Evolutionary conservation across 208 protist species (phyloP).

Genomic region (Crithidia thermophila): DNA sequence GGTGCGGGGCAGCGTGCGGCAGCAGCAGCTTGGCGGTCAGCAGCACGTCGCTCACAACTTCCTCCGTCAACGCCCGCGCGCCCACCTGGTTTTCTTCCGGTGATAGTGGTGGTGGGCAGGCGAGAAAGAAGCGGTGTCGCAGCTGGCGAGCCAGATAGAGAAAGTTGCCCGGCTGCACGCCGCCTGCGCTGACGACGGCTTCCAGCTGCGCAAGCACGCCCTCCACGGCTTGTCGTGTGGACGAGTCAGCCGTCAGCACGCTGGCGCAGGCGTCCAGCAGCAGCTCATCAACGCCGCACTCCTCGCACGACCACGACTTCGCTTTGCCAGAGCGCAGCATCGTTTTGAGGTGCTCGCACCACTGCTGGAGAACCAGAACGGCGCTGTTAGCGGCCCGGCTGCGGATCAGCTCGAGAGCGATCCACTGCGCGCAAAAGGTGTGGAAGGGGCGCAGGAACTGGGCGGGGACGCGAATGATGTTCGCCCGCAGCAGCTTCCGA

Average conservation of each 20-base stretch:
- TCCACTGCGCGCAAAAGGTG: slow-evolving; percentile 75
- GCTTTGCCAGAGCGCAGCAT: slow-evolving; percentile 59
- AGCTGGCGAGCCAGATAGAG: slow-evolving; percentile 29
- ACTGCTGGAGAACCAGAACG: slow-evolving; percentile 57
- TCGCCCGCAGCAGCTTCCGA: slow-evolving; percentile 40
- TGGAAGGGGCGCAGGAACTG: slow-evolving; percentile 74
- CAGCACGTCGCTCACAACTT: slow-evolving; percentile 19
- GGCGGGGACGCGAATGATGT: slow-evolving; percentile 19
- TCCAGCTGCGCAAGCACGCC: slow-evolving; percentile 42
- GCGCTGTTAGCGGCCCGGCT: slow-evolving; percentile 44
- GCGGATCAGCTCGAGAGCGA: slow-evolving; percentile 69
- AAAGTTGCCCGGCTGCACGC: slow-evolving; percentile 21
- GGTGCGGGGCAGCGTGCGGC: slow-evolving; percentile 29
- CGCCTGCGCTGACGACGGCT: slow-evolving; percentile 9
- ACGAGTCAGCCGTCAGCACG: slow-evolving; percentile 43
- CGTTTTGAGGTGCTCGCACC: slow-evolving; percentile 82
- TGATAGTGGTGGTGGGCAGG: background rate
- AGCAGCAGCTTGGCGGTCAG: slow-evolving; percentile 35
- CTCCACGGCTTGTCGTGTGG: slow-evolving; percentile 25
- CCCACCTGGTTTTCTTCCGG: too few relatives aligned
- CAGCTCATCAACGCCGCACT: slow-evolving; percentile 76
- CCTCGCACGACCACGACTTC: slow-evolving; percentile 53
- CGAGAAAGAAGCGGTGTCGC: slow-evolving; percentile 36
- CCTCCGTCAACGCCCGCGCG: too few relatives aligned
- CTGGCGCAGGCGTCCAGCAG: slow-evolving; percentile 59